phyloP scores from a whole-genome alignment of 352 stramenopile genomes.

The Albugo candida region DNA sequence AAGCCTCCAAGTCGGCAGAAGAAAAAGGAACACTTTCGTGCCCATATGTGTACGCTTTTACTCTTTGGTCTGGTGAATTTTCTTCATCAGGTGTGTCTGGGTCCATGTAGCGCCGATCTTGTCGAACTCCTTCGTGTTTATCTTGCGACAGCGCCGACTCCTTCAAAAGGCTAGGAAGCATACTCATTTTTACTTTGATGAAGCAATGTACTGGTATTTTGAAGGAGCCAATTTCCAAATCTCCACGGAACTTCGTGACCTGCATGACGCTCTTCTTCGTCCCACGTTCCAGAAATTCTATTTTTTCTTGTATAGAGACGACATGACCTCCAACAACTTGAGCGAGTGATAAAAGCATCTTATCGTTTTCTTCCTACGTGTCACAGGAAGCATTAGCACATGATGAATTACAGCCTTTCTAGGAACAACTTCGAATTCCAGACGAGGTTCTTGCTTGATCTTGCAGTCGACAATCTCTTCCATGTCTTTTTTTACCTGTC shows the following conservation, averaged over 20 bases:
- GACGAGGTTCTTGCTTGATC: slow-evolving; percentile 12
- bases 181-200: slow-evolving; percentile 53
- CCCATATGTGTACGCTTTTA: slow-evolving; percentile 69
- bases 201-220: slow-evolving; percentile 62
- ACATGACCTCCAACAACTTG: slow-evolving; percentile 47
- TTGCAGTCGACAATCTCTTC: slow-evolving; percentile 19
- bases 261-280: slow-evolving; percentile 55
- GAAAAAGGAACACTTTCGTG: slow-evolving; percentile 64
- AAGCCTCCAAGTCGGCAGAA: slow-evolving; percentile 54
- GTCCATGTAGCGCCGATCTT: slow-evolving; percentile 50
- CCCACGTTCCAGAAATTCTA: slow-evolving; percentile 51
- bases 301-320: slow-evolving; percentile 38
- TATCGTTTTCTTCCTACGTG: slow-evolving; percentile 46
- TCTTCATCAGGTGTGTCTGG: slow-evolving; percentile 52
- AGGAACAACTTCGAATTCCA: slow-evolving; percentile 1
- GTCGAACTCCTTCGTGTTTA: slow-evolving; percentile 41
- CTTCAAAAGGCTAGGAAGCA: slow-evolving; percentile 43
- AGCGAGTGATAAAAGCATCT: slow-evolving; percentile 68
- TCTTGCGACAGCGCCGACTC: slow-evolving; percentile 50
- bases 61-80: slow-evolving; percentile 37
- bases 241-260: slow-evolving; percentile 59
- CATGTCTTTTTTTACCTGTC: slow-evolving; percentile 33
- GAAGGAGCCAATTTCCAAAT: slow-evolving; percentile 51
- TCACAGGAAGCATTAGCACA: background rate
- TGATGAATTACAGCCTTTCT: slow-evolving; percentile 11